phyloP scores from a whole-genome alignment of 1,284 basidiomycete species.

The Boletus albobrunnescens region DNA sequence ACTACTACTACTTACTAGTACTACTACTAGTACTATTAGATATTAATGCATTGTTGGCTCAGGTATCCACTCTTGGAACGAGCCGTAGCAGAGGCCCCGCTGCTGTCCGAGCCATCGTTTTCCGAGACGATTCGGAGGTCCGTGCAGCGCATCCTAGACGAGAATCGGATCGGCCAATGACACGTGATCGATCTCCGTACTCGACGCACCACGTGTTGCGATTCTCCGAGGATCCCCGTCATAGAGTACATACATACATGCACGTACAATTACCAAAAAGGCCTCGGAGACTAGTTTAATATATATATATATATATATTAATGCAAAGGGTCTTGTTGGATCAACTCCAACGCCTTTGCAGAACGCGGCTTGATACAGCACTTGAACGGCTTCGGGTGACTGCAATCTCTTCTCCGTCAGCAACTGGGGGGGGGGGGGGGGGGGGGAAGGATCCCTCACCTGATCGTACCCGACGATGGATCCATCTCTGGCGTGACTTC shows the following conservation, averaged over 20 bases:
- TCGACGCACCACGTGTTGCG: constrained; percentile 1
- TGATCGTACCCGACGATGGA: constrained; percentile 55
- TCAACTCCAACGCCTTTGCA: constrained; percentile 47
- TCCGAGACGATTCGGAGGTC: constrained; percentile 41
- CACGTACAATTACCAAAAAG: too few species aligned
- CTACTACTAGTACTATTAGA: too few species aligned
- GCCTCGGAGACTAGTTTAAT: too few species aligned
- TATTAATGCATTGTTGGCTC: too few species aligned
- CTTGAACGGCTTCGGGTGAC: constrained; percentile 59
- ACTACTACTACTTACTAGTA: too few species aligned
- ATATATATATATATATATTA: constrained; percentile 14
- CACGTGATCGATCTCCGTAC: constrained; percentile 1
- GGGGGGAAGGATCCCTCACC: constrained; percentile 36
- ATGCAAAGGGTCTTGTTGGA: constrained; percentile 41
- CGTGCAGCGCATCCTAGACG: constrained; percentile 41
- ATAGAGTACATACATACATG: too few species aligned
- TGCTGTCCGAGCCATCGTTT: constrained; percentile 51
- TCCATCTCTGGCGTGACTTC: constrained; percentile 49
- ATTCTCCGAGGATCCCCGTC: constrained; percentile 16
- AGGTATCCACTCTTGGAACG: constrained; percentile 46
- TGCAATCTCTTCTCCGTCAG: too few species aligned
- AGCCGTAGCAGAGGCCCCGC: constrained; percentile 51
- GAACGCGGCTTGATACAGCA: constrained; percentile 59
- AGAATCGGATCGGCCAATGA: constrained; percentile 19
- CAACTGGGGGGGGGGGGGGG: too few species aligned